Evolutionary conservation across 78 protist species (phyloP).

Genomic region (Paratrimastix pyriformis): DNA sequence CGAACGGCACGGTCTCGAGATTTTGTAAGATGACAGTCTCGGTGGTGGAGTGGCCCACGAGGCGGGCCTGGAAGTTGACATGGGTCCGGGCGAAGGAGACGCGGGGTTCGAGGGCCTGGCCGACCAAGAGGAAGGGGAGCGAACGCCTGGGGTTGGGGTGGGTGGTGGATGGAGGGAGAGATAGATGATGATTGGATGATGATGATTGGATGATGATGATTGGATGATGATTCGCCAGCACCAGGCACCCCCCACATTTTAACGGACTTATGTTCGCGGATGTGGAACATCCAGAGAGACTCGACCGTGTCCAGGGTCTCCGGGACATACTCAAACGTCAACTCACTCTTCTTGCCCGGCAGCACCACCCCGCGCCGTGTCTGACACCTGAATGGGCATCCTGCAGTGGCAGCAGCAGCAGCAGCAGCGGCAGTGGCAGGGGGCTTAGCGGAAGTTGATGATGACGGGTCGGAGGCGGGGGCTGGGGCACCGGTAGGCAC

Average conservation of each 20-base stretch:
- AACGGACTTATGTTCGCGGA: conserved; percentile 23
- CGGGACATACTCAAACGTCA: conserved; percentile 58
- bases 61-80: conserved; percentile 40
- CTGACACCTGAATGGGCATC: background rate
- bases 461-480: background rate
- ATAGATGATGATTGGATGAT: too few species aligned
- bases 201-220: too few species aligned
- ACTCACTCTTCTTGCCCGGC: conserved; percentile 54
- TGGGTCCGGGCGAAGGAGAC: conserved; percentile 35
- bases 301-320: conserved; percentile 30
- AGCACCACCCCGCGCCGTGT: conserved; percentile 5
- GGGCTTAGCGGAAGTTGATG: background rate
- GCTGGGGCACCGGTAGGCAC: too few species aligned
- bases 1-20: conserved; percentile 45
- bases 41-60: conserved; percentile 25
- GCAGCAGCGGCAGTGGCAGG: background rate
- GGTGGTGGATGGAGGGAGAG: background rate
- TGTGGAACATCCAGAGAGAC: conserved; percentile 55
- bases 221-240: too few species aligned
- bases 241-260: too few species aligned
- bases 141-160: background rate
- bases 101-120: conserved; percentile 54
- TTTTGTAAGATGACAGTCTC: conserved; percentile 39
- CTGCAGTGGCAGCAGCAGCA: background rate
- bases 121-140: conserved; percentile 56